phyloP scores from a whole-genome alignment of 345 rosid genomes.

The Corchorus capsularis region DNA sequence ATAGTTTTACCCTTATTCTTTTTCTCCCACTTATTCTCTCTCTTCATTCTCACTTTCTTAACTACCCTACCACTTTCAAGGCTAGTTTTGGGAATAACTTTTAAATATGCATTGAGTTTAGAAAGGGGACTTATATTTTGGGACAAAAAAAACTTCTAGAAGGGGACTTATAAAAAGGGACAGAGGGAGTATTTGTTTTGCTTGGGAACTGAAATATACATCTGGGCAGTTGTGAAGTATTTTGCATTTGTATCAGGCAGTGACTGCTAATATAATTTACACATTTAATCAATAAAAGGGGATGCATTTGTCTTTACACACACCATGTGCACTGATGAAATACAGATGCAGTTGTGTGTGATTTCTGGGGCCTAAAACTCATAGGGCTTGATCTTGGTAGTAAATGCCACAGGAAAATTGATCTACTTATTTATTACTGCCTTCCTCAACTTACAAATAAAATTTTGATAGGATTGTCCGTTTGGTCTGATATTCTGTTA shows the following conservation, averaged over 20 bases:
- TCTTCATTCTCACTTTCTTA: no score
- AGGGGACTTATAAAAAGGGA: no score
- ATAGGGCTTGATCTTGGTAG: no score
- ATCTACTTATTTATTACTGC: not conserved
- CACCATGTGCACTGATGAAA: not conserved
- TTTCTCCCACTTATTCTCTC: no score
- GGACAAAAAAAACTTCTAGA: no score
- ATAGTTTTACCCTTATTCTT: no score
- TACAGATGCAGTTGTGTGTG: not conserved
- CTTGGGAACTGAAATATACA: conserved; percentile 10
- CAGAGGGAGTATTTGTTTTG: not conserved
- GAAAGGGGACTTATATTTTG: no score
- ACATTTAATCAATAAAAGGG: not conserved
- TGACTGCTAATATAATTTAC: not conserved
- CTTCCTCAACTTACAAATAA: not conserved
- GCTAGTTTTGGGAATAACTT: no score
- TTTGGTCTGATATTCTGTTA: not conserved
- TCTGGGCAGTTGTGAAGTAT: not conserved
- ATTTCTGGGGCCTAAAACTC: not conserved
- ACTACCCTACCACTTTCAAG: no score
- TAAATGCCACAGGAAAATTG: not conserved
- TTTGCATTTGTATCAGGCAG: not conserved
- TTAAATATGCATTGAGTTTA: no score
- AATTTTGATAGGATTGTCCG: not conserved
- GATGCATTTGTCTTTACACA: not conserved